These are phyloP conservation scores for Jackrogersella multiformis DNA, from an alignment of 495 filamentous ascomycete genomes.

Conservation along the genomic window DNA sequence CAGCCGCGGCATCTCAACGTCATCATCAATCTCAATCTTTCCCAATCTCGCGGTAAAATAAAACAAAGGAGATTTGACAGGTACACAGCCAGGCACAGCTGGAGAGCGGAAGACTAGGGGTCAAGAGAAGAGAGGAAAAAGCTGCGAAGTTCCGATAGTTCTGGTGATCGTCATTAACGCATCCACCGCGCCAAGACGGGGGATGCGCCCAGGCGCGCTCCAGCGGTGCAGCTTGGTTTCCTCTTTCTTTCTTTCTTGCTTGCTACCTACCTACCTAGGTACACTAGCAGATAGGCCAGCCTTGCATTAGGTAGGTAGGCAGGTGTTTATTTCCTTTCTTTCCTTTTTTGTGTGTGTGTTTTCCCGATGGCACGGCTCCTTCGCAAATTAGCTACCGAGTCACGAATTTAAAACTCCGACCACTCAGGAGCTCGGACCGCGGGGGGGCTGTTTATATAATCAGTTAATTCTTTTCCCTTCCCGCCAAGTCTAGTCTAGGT, in stretches of 20 bases:
- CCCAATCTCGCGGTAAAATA: not conserved
- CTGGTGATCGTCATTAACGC: conserved; percentile 47
- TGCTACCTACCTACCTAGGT: not conserved
- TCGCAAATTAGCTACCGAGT: conserved; percentile 25
- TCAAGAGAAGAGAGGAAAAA: conserved; percentile 15
- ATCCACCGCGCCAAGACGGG: conserved; percentile 37
- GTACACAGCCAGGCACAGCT: conserved; percentile 30
- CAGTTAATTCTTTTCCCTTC: not conserved
- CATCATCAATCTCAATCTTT: not conserved
- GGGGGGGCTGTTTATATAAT: not conserved
- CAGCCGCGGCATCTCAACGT: conserved; percentile 1
- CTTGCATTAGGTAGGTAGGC: not conserved
- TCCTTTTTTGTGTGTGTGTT: not conserved
- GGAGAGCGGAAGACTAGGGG: conserved; percentile 12
- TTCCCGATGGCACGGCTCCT: no score
- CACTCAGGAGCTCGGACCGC: not conserved
- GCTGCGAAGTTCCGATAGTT: conserved; percentile 48
- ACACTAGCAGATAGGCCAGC: not conserved
- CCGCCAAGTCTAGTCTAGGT: not conserved
- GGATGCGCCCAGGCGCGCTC: conserved; percentile 5
- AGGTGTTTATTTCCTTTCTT: conserved; percentile 6
- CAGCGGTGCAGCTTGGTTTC: not conserved
- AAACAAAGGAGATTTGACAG: not conserved
- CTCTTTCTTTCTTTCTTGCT: conserved; percentile 7
- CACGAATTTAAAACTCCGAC: conserved; percentile 8